Evolutionary conservation across 306 rosid species (phyloP), one percentile per base, ranked within the genome.

Genomic region (Sicyos baderoa): DNA sequence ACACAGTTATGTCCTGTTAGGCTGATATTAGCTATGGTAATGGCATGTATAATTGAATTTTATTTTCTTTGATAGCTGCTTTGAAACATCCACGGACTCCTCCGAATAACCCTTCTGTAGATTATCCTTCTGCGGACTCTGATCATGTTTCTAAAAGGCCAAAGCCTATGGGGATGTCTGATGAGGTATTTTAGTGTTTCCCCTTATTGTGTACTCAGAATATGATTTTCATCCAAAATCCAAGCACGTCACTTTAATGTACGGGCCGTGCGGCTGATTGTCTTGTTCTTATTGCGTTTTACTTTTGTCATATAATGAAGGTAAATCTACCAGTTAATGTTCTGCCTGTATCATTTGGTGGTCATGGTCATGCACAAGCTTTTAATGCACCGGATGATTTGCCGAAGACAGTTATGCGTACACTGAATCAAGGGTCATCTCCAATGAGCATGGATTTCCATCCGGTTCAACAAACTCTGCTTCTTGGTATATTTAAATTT

Each of bases 391-490:
- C 91, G 0, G 99, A 93, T 75, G 99, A 88, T 81, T 82, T 93
- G 70, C 99, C 99, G 0, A 93, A 82, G 87, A 77, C 78, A 51
- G 94, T 93, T 3, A 21, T 82, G 56, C 84, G 90, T 57, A 88
- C 84, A 68, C 84, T 93, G 71, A 88, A 88, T 68, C 99, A 90
- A 84, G 99, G 97, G 70, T 93, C 99, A 62, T 79, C 91, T 61
- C 99, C 99, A 45, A 88, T 88, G 99, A 93, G 97, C 96, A 88
- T 93, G 99, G 99, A 93, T 78, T 93, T 93, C 57, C 99, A 93
- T 86, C 99, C 99, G 53, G 69, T 74, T 70, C 96, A 93, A 77
- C 99, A 86, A 79, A 82, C 97, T 49, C 71, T 93, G 60, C 99
- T 93, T 79, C 97, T 93, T 77, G 99, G 99, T 93, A 86, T 71